phyloP scores from a whole-genome alignment of 208 protist genomes.

The Trypanosoma vivax region DNA sequence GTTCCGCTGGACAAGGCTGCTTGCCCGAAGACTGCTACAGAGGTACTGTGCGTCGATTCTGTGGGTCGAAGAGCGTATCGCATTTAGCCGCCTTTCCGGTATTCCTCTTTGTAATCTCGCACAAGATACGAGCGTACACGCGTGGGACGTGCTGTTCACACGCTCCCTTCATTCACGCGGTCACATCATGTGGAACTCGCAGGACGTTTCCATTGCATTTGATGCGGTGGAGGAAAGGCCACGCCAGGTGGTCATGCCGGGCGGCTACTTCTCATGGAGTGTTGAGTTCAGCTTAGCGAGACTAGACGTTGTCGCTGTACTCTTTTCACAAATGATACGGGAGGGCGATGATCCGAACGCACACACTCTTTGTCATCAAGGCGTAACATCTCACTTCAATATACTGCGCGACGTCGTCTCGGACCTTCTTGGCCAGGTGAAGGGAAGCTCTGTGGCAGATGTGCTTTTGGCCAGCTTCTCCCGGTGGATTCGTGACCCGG shows the following conservation, averaged over 20 bases:
- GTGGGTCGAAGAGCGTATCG: constrained; percentile 80
- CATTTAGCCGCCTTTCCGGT: constrained; percentile 66
- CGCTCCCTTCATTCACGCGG: constrained; percentile 60
- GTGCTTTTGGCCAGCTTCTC: constrained; percentile 70
- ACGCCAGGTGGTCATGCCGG: constrained; percentile 70
- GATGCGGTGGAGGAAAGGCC: constrained; percentile 76
- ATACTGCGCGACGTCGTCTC: constrained; percentile 84
- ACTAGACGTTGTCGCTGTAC: constrained; percentile 81
- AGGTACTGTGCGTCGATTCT: constrained; percentile 72
- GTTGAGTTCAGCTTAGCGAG: constrained; percentile 82
- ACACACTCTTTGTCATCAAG: constrained; percentile 68
- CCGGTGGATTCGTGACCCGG: constrained; percentile 82
- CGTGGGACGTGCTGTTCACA: constrained; percentile 77
- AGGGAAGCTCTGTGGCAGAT: constrained; percentile 54
- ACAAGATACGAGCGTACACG: constrained; percentile 81
- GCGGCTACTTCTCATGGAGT: constrained; percentile 75
- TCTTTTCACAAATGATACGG: constrained; percentile 88
- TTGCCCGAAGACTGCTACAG: constrained; percentile 63
- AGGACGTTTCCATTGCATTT: constrained; percentile 53
- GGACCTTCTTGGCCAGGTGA: constrained; percentile 69
- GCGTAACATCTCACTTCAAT: constrained; percentile 86
- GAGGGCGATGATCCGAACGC: constrained; percentile 75
- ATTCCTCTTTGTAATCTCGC: constrained; percentile 84
- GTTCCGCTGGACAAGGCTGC: constrained; percentile 71
- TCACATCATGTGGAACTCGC: constrained; percentile 80